Base-by-base conservation (phyloP, 768 basidiomycete species). In the Mycena galopus region DNA sequence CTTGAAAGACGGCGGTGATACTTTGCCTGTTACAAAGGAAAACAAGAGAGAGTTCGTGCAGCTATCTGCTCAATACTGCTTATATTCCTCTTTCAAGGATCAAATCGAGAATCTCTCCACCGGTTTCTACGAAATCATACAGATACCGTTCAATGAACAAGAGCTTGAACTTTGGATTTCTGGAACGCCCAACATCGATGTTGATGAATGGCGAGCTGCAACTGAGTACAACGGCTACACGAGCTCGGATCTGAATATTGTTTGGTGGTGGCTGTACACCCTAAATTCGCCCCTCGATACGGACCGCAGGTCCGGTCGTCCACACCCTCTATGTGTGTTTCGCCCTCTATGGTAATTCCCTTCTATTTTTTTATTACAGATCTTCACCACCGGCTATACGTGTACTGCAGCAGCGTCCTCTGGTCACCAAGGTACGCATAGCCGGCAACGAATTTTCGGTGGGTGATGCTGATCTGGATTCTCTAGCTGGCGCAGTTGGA, bases 261-360 rank as follows among this genome's bases (percentile, higher is more conserved):
- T 95, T 32, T 99, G 97, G 97, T 98, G 96, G 94, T 99, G 98
- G 98, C 90, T n/a, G n/a, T n/a, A n/a, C n/a, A n/a, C n/a, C n/a
- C n/a, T n/a, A n/a, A n/a, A n/a, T n/a, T n/a, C n/a, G n/a, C n/a
- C n/a, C n/a, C n/a, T n/a, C n/a, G n/a, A n/a, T n/a, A n/a, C n/a
- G n/a, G n/a, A n/a, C n/a, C n/a, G n/a, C n/a, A n/a, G n/a, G n/a
- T n/a, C n/a, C n/a, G n/a, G n/a, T n/a, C n/a, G n/a, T n/a, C n/a
- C n/a, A n/a, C n/a, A n/a, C n/a, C n/a, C n/a, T n/a, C n/a, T n/a
- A n/a, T n/a, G n/a, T n/a, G n/a, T n/a, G n/a, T n/a, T n/a, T n/a
- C n/a, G n/a, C n/a, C n/a, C n/a, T n/a, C n/a, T n/a, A n/a, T n/a
- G n/a, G n/a, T n/a, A n/a, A n/a, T n/a, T n/a, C n/a, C n/a, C n/a